Base-by-base conservation (phyloP, 78 protist species). In the Blattamonas nauphoetae region DNA sequence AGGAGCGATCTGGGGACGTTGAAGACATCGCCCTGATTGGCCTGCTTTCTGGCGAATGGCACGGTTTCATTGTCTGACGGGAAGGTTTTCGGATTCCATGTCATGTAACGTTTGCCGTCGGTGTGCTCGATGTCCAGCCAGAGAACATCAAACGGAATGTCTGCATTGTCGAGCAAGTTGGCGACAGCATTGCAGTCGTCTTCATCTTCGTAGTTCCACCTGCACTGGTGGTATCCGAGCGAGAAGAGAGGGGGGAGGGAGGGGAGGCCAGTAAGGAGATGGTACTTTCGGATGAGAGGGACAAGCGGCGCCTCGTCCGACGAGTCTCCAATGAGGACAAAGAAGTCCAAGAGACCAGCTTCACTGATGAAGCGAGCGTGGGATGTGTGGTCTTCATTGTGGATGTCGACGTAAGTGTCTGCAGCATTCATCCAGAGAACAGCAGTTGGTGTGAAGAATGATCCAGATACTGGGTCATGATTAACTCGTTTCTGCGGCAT, bases 41-140 rank as follows among this genome's bases (percentile, higher is more conserved):
- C 21, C 98, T 97, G 44, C 91, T 85, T n/a, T n/a, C n/a, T n/a
- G n/a, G n/a, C n/a, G n/a, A n/a, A n/a, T n/a, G n/a, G n/a, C n/a
- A n/a, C n/a, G n/a, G n/a, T n/a, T n/a, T n/a, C n/a, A n/a, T n/a
- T n/a, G n/a, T n/a, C n/a, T n/a, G n/a, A n/a, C 45, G 97, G 96
- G 94, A 97, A 97, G 45, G 90, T 86, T 79, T 0, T 3, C 29
- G 3, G 32, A 71, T 98, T 99, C 99, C 99, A 98, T 32, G 99
- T 97, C 84, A 98, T 94, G 91, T 97, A 98, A 78, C 91, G 0
- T 88, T 97, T 96, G 86, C 96, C 97, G 91, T 97, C 91, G 32
- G 99, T 97, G 90, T 98, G 99, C 86, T 98, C 99, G 81, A 98
- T 98, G 92, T 98, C 99, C 45, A 98, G 96, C 99, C 99, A 98